Evolutionary conservation across 169 alveolate genomes (phyloP).

Genomic region (Cryptosporidium ubiquitum): DNA sequence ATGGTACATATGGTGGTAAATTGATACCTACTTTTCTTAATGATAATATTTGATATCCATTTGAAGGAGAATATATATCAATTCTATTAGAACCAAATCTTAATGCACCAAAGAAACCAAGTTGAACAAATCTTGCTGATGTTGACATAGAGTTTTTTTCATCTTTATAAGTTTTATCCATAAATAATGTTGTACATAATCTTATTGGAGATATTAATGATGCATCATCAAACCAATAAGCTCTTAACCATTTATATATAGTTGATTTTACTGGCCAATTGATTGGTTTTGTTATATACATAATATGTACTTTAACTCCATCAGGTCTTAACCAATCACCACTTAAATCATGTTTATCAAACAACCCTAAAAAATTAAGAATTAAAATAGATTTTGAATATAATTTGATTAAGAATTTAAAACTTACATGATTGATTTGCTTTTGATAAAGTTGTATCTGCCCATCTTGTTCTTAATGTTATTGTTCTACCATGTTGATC

Average conservation of each 20-base stretch:
- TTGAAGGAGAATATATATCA: constrained; percentile 78
- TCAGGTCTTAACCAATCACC: constrained; percentile 80
- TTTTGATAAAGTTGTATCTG: constrained; percentile 70
- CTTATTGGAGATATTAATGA: constrained; percentile 76
- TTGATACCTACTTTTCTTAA: constrained; percentile 69
- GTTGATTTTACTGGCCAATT: constrained; percentile 76
- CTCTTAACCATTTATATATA: constrained; percentile 72
- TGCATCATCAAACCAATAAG: constrained; percentile 80
- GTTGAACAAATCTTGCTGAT: constrained; percentile 79
- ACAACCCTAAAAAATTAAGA: constrained; percentile 29
- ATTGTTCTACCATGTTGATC: constrained; percentile 79
- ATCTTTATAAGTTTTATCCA: constrained; percentile 77
- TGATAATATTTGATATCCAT: constrained; percentile 75
- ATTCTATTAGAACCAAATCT: constrained; percentile 80
- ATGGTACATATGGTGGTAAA: constrained; percentile 73
- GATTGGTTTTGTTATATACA: constrained; percentile 51
- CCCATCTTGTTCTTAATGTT: constrained; percentile 75
- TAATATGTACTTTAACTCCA: constrained; percentile 75
- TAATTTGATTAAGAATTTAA: no score
- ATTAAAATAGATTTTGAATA: no score
- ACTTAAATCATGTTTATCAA: constrained; percentile 74
- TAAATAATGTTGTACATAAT: constrained; percentile 76
- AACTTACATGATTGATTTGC: constrained; percentile 70
- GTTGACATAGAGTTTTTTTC: constrained; percentile 77
- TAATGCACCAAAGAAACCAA: constrained; percentile 79